Evolutionary conservation across 108 stramenopile genomes (phyloP).

Genomic region (Schizochytrium sp.): DNA sequence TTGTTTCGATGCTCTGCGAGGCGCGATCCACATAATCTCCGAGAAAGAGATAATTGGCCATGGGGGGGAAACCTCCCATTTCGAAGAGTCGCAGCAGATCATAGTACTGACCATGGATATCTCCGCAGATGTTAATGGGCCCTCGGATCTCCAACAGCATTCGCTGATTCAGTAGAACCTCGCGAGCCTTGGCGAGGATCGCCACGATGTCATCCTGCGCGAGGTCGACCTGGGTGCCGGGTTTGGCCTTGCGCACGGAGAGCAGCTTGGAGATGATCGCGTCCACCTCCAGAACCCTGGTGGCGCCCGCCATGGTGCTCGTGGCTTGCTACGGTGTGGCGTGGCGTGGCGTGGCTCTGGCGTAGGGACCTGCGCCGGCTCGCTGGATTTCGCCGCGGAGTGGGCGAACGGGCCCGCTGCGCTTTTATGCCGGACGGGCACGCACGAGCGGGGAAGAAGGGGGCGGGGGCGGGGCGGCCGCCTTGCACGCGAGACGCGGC

Average conservation of each 20-base stretch:
- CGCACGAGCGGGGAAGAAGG: too few species aligned
- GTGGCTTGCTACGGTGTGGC: neutral
- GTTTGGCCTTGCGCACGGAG: conserved; percentile 36
- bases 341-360: neutral
- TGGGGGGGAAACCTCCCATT: conserved; percentile 94
- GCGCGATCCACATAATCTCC: conserved; percentile 98
- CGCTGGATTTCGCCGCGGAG: too few species aligned
- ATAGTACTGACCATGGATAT: conserved; percentile 96
- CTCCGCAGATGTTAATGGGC: conserved; percentile 98
- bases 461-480: too few species aligned
- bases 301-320: neutral
- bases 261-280: conserved; percentile 37
- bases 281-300: conserved; percentile 24
- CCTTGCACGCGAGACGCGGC: too few species aligned
- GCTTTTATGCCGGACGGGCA: too few species aligned
- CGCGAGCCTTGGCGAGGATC: conserved; percentile 58
- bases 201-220: conserved; percentile 33
- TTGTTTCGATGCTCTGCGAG: conserved; percentile 81
- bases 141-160: conserved; percentile 95
- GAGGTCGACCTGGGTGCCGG: conserved; percentile 54
- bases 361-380: neutral
- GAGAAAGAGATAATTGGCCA: conserved; percentile 94
- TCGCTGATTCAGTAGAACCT: conserved; percentile 87
- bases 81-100: conserved; percentile 93
- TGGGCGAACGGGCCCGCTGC: too few species aligned